Base-by-base conservation (phyloP, 805 yeast species). In the Candida nonsorbophila region DNA sequence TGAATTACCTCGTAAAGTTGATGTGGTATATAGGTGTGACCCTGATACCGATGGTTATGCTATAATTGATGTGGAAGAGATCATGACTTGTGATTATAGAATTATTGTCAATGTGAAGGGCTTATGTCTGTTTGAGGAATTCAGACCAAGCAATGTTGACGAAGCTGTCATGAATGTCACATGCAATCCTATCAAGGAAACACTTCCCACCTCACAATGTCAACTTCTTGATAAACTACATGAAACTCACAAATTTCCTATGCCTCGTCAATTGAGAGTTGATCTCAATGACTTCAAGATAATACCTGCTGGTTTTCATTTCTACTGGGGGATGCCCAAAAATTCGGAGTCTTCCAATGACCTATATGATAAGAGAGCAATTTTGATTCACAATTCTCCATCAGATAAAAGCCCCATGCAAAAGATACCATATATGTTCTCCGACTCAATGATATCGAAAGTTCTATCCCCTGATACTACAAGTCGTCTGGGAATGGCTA, bases 1-100 rank as follows among this genome's bases (percentile, higher is more conserved):
- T 0, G 63, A 63, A 2, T 47, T 54, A 16, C 71, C 71, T 3
- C 63, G 90, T 29, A 45, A 60, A 4, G 58, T 73, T 3, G 82
- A 78, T 32, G 54, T 82, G 4, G 68, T 67, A 28, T 79, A 73
- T 45, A 58, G 62, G 20, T 82, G 90, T 49, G 71, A 69, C 34
- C 63, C 65, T 3, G 11, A 11, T 14, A 8, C 8, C 17, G 24
- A 28, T 2, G 9, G 6, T n/a, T 32, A 50, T 2, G 37, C 34
- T 18, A 50, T 62, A n/a, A 31, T 55, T 7, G 67, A 67, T 45
- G 62, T 75, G 3, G 54, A 54, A 27, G 87, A 79, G 48, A 52
- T 63, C 18, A 65, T 62, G 31, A 73, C 79, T 1, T 79, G 87
- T 47, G 68, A 67, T 25, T 79, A 79, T 44, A 62, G 62, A 38